Evolutionary conservation across 2,329 filamentous ascomycete genomes (phyloP), one percentile per base, ranked within the genome.

Genomic region (Exophiala alcalophila): DNA sequence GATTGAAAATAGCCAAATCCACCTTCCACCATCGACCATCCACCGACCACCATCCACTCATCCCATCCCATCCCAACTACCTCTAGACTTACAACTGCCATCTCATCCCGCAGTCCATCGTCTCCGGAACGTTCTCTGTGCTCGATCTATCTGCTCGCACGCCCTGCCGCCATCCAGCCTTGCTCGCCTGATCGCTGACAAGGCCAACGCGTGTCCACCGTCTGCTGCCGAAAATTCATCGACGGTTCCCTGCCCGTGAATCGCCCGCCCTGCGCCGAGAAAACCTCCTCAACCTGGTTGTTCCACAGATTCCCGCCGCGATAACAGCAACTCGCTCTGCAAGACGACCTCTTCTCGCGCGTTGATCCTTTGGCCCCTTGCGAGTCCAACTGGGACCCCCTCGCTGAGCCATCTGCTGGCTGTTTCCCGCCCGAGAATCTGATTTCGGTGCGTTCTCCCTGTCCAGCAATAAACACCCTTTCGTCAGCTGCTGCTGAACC

Each of bases 1-100:
- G 49, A 48, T 51, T 48, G 41, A 47, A 50, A 50, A 47, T 50
- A 40, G 43, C 23, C 47, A 45, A 50, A 50, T 50, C 47, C 24
- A 30, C 36, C 27, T 23, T 27, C 27, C 36, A 39, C 15, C 16
- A 14, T 33, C 30, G 26, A 12, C 8, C 21, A 11, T 35, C 32
- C 32, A 14, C 26, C 32, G 20, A 24, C 26, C 32, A 32, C 37
- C 26, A 11, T 19, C 27, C 36, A 31, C 36, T 31, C 36, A 39
- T 39, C 36, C 37, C 37, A 40, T 40, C 37, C 33, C 33, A 40
- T 40, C 29, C 37, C 34, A 37, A 20, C 16, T 20, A 33, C 29
- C 29, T 23, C 37, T 31, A 15, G 24, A 29, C 12, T 29, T 5
- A 44, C 19, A 28, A 35, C 25, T 28, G 28, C 35, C 16, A n/a